Conservation (phyloP, 305 asterid species). For the Solanum chacoense region DNA sequence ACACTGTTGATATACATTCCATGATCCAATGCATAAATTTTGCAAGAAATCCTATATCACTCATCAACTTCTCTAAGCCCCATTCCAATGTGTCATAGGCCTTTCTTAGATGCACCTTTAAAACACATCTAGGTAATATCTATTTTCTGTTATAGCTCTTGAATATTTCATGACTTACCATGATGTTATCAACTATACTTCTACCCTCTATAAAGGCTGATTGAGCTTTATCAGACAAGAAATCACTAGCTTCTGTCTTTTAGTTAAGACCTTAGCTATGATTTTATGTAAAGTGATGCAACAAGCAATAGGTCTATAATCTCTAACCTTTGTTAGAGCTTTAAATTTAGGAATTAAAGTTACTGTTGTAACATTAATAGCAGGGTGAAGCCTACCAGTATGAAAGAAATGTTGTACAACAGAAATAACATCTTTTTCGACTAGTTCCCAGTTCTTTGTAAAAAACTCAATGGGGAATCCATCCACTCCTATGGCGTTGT, state of each 20-base stretch:
- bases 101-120: not conserved
- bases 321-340: not conserved
- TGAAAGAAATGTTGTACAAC: not conserved
- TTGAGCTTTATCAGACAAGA: not conserved
- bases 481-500: no score
- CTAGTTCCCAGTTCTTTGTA: no score
- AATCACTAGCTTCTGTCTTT: not conserved
- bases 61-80: no score
- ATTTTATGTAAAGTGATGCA: not conserved
- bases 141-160: not conserved
- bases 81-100: not conserved
- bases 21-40: no score
- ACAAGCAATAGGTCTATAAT: not conserved
- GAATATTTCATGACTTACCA: not conserved
- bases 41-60: no score
- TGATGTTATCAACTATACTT: not conserved
- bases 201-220: not conserved
- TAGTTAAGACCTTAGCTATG: not conserved
- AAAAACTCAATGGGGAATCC: no score
- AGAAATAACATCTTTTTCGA: no score
- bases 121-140: no score
- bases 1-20: no score
- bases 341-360: not conserved
- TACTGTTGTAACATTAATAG: not conserved
- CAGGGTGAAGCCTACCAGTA: not conserved